Conservation (phyloP, 2,329 filamentous ascomycete genomes). For the Phaeosphaeriaceae sp. region DNA sequence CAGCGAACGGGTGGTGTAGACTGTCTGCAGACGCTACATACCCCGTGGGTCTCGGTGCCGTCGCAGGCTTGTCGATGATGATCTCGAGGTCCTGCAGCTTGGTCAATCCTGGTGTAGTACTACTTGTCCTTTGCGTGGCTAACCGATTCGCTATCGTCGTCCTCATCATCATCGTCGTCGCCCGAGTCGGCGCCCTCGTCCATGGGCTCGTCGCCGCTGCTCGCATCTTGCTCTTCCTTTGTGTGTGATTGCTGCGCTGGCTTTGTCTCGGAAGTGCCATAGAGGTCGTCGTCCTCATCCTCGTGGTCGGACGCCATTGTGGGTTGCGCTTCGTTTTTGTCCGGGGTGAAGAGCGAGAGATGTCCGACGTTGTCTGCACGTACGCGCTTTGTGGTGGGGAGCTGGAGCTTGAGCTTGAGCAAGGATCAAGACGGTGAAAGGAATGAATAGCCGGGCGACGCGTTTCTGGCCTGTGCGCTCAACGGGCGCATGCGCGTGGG, state of each 20-base stretch:
- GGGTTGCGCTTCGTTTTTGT: not conserved
- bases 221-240: conserved; percentile 38
- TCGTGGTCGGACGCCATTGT: conserved; percentile 61
- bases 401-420: conserved; percentile 15
- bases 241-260: conserved; percentile 25
- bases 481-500: conserved; percentile 1
- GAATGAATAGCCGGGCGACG: conserved; percentile 30
- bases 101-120: conserved; percentile 32
- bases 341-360: too few species aligned
- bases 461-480: conserved; percentile 29
- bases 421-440: conserved; percentile 12
- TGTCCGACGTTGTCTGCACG: not conserved
- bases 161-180: conserved; percentile 42
- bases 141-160: conserved; percentile 55
- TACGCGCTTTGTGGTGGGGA: not conserved
- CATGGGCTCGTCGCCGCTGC: conserved; percentile 53
- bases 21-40: conserved; percentile 22
- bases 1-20: conserved; percentile 11
- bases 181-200: conserved; percentile 53
- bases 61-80: conserved; percentile 57
- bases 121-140: conserved; percentile 4
- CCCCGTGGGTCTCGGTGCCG: conserved; percentile 47
- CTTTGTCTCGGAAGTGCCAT: conserved; percentile 47
- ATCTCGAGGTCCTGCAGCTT: conserved; percentile 58
- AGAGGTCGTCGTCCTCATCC: conserved; percentile 61